A percentile compares a stretch with the other conserved stretches of the same genome.
phyloP scores from a whole-genome alignment of 2,329 filamentous ascomycete species.

The Cryphonectria nitschkei region DNA sequence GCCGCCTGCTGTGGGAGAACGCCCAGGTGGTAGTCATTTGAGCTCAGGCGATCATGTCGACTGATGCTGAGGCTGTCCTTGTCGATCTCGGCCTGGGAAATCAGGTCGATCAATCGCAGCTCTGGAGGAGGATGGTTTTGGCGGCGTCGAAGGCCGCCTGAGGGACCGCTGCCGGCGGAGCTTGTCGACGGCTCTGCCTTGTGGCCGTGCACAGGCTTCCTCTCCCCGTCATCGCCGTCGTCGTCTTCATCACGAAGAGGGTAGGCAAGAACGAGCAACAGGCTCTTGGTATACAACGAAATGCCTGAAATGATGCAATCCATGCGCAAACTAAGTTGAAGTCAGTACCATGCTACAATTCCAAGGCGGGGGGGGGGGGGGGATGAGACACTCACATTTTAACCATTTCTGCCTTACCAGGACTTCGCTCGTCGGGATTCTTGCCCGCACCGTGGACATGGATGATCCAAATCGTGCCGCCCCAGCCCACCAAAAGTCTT shows the following conservation, averaged over 20 bases:
- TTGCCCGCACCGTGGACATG: constrained; percentile 78
- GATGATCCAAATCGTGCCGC: constrained; percentile 93
- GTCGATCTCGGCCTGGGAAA: constrained; percentile 83
- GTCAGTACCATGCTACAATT: constrained; percentile 34
- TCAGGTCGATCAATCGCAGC: constrained; percentile 85
- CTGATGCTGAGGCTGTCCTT: constrained; percentile 85
- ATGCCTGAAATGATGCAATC: constrained; percentile 98
- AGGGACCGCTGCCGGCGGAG: constrained; percentile 60
- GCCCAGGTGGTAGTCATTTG: constrained; percentile 89
- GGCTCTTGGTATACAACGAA: constrained; percentile 90
- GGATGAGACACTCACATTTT: constrained; percentile 71
- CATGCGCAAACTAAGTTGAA: constrained; percentile 73
- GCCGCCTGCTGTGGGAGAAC: constrained; percentile 74
- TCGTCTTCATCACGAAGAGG: constrained; percentile 75
- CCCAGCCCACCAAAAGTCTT: constrained; percentile 91
- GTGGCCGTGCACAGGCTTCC: constrained; percentile 43
- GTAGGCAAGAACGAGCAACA: constrained; percentile 91
- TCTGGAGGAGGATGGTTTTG: constrained; percentile 86
- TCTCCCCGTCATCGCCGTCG: constrained; percentile 49
- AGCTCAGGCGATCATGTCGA: constrained; percentile 82
- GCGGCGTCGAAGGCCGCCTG: constrained; percentile 69
- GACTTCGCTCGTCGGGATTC: constrained; percentile 68
- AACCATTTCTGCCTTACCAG: constrained; percentile 84
- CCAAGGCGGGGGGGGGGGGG: too few species aligned
- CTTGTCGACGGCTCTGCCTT: constrained; percentile 49